Evolutionary conservation across 768 basidiomycete species (phyloP), one percentile per base, ranked within the genome.

Genomic region (Leucogyrophana mollusca): DNA sequence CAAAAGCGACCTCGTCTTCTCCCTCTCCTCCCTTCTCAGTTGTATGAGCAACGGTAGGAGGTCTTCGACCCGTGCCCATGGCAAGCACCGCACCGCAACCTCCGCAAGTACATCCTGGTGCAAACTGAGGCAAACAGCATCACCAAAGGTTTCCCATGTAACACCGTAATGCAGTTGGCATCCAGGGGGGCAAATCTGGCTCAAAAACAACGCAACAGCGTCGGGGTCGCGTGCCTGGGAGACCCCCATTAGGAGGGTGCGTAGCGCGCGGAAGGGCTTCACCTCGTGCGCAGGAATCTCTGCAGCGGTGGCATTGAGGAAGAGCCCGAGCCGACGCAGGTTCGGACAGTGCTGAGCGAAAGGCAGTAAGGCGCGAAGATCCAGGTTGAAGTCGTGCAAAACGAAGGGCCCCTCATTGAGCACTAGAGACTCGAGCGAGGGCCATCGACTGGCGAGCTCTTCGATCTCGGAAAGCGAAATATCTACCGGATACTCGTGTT

Each of bases 131-230:
- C 53, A 16, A 4, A 47, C 45, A 20, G 35, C 41, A 34, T 20
- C 13, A 13, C 61, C 54, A 45, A 52, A 57, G 40, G 59, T 54
- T 14, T 48, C 52, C 81, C 80, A 82, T 9, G 73, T 79, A 37
- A 79, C 64, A 0, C 80, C 81, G 22, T 60, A 64, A 30, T 72
- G 70, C 8, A 83, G 40, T 7, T 27, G 40, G 54, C 74, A 79
- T 3, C 58, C 56, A 2, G 69, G 53, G 0, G 80, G 78, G 30
- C 74, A 72, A 3, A 85, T 53, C 16, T 71, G 72, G 52, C 76
- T 77, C 45, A 85, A 67, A 53, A 78, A 82, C 9, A 78, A 66
- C 14, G 82, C 73, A 23, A 77, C 73, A 0, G 71, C 53, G 4
- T 66, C 71, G 4, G 70, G 59, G 11, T 78, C 70, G 2, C 55